These are phyloP conservation scores for Creolimax fragrantissima DNA, from an alignment of 78 protist species.

Conservation along the genomic window DNA sequence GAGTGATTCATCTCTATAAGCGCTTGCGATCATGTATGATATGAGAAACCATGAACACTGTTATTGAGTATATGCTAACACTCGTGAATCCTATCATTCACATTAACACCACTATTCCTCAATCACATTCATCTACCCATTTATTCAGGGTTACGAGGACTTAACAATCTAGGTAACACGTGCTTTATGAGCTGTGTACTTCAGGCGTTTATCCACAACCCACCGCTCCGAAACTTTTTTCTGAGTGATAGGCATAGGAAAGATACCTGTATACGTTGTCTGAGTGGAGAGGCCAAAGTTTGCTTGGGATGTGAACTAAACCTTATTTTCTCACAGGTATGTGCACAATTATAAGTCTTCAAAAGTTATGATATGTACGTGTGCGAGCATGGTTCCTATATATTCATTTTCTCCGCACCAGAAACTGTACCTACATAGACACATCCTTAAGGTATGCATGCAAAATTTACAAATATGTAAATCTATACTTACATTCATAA, in stretches of 20 bases:
- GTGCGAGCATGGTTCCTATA: not conserved
- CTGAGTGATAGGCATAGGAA: slow-evolving; percentile 23
- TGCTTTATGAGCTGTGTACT: slow-evolving; percentile 84
- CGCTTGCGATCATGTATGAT: too few species aligned
- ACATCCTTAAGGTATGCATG: not conserved
- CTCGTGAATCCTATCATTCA: too few species aligned
- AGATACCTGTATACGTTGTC: not conserved
- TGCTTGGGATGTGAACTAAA: not conserved
- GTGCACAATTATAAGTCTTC: not conserved
- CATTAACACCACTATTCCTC: too few species aligned
- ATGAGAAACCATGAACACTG: too few species aligned
- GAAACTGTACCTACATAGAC: not conserved
- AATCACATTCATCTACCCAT: too few species aligned
- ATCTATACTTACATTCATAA: not conserved
- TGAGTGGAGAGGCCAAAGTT: not conserved
- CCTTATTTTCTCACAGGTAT: not conserved
- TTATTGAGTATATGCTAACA: too few species aligned
- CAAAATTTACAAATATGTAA: not conserved
- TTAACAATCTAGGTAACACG: slow-evolving; percentile 78
- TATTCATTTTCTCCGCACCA: not conserved
- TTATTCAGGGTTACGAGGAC: slow-evolving; percentile 12
- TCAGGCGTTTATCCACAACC: slow-evolving; percentile 75
- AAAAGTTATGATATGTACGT: not conserved
- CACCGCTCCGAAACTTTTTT: slow-evolving; percentile 60
- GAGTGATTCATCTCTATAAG: too few species aligned